Conservation (phyloP, 768 basidiomycete genomes). For the Royoungia palumana region DNA sequence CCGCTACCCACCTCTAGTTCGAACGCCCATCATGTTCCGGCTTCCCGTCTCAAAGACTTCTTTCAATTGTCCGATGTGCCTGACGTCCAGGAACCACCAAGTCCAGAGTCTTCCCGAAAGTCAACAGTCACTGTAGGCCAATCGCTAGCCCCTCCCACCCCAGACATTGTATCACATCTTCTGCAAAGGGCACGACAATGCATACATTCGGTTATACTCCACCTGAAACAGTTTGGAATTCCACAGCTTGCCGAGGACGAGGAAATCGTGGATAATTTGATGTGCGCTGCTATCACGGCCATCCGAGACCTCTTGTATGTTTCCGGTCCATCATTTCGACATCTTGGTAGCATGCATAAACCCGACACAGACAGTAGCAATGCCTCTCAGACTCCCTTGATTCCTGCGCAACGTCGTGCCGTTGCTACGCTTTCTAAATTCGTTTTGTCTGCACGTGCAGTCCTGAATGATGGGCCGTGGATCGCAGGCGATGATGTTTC, state of each 20-base stretch:
- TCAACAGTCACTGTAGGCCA: slow-evolving; percentile 37
- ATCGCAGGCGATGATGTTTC: slow-evolving; percentile 15
- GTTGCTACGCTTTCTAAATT: slow-evolving; percentile 86
- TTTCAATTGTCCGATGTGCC: slow-evolving; percentile 3
- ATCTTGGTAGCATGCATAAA: slow-evolving; percentile 46
- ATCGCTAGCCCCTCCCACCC: slow-evolving; percentile 49
- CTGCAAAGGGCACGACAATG: slow-evolving; percentile 51
- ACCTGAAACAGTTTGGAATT: slow-evolving; percentile 48
- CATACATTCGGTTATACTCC: slow-evolving; percentile 59
- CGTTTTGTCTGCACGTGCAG: slow-evolving; percentile 80
- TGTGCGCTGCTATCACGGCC: slow-evolving; percentile 55
- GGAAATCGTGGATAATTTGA: slow-evolving; percentile 55
- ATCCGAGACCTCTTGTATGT: slow-evolving; percentile 72
- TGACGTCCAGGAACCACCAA: slow-evolving; percentile 1
- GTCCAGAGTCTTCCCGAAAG: neutral
- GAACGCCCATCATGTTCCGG: neutral
- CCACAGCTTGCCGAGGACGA: slow-evolving; percentile 52
- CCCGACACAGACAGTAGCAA: slow-evolving; percentile 26
- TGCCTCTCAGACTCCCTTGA: slow-evolving; percentile 53
- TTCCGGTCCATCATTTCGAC: slow-evolving; percentile 52
- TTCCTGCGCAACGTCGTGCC: slow-evolving; percentile 77
- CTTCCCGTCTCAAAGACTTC: slow-evolving; percentile 6
- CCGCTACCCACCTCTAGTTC: neutral
- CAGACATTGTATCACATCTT: slow-evolving; percentile 58
- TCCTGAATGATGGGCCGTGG: slow-evolving; percentile 45